Percentiles rank a stretch among this genome's conserved stretches.
phyloP scores from a whole-genome alignment of 2,329 filamentous ascomycete species.

The Macrophomina pseudophaseolina region DNA sequence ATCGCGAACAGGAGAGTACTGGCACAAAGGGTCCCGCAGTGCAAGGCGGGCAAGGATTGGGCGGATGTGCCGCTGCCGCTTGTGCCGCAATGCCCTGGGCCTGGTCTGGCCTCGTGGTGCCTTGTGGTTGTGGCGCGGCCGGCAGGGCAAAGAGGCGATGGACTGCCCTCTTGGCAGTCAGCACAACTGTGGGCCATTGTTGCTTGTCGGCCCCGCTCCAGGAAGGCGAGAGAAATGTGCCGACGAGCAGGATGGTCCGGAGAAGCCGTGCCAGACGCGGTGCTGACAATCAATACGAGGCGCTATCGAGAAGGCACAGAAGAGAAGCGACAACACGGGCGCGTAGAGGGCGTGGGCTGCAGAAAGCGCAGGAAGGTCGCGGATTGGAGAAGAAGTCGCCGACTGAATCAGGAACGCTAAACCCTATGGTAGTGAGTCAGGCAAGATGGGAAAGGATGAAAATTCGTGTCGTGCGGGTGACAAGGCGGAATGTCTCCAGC shows the following conservation, averaged over 20 bases:
- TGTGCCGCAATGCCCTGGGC: constrained; percentile 3
- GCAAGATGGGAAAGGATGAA: neutral
- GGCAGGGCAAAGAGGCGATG: no score
- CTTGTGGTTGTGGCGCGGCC: no score
- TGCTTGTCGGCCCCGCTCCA: no score
- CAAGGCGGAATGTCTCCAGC: neutral
- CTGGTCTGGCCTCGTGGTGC: neutral
- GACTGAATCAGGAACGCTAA: constrained; percentile 13
- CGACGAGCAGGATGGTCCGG: no score
- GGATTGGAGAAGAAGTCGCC: neutral
- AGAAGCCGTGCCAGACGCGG: no score
- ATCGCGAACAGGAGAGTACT: neutral
- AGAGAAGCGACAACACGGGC: neutral
- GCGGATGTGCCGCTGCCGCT: neutral
- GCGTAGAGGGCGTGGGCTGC: neutral
- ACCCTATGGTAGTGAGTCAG: constrained; percentile 4
- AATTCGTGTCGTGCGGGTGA: constrained; percentile 2
- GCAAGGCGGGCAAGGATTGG: neutral
- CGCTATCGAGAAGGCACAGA: neutral
- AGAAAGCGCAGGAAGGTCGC: neutral
- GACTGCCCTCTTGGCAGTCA: no score
- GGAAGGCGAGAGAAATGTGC: no score
- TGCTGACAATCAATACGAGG: neutral
- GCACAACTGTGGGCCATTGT: no score
- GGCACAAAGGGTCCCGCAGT: neutral